phyloP scores from a whole-genome alignment of 176 grass and related monocot genomes.

The Cenchrus americanus region DNA sequence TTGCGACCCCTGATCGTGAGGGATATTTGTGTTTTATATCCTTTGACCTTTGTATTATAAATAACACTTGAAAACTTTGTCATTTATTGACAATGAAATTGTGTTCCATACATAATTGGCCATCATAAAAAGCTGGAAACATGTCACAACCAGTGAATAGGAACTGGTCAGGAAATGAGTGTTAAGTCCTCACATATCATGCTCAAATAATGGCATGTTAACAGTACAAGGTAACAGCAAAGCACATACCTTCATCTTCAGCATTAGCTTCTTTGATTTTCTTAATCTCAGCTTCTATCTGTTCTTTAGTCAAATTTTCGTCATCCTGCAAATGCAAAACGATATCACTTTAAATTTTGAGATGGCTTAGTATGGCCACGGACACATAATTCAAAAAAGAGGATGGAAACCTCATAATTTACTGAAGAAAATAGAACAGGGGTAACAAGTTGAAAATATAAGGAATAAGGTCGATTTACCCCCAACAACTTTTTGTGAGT shows the following conservation, averaged over 20 bases:
- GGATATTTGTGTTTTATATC: neutral
- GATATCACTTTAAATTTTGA: neutral
- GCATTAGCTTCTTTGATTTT: constrained; percentile 94
- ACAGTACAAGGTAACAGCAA: constrained; percentile 21
- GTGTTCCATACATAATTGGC: constrained; percentile 2
- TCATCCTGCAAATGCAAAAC: constrained; percentile 68
- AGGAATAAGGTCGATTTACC: neutral
- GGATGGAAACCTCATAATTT: neutral
- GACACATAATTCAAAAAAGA: neutral
- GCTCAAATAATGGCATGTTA: constrained; percentile 4
- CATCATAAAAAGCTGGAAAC: constrained; percentile 12
- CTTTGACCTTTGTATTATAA: neutral
- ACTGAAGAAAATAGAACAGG: neutral
- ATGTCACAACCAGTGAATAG: neutral
- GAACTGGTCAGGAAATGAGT: neutral
- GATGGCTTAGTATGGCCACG: neutral
- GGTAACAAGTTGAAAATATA: neutral
- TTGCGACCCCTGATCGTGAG: neutral
- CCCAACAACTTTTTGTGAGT: no score
- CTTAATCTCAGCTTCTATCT: constrained; percentile 93
- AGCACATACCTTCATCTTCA: constrained; percentile 83
- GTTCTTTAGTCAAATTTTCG: constrained; percentile 89
- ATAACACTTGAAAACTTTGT: neutral
- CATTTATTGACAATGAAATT: neutral
- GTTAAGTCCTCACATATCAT: constrained; percentile 1